Conservation (phyloP, 495 filamentous ascomycete species). For the Aspergillus carlsbadensis region DNA sequence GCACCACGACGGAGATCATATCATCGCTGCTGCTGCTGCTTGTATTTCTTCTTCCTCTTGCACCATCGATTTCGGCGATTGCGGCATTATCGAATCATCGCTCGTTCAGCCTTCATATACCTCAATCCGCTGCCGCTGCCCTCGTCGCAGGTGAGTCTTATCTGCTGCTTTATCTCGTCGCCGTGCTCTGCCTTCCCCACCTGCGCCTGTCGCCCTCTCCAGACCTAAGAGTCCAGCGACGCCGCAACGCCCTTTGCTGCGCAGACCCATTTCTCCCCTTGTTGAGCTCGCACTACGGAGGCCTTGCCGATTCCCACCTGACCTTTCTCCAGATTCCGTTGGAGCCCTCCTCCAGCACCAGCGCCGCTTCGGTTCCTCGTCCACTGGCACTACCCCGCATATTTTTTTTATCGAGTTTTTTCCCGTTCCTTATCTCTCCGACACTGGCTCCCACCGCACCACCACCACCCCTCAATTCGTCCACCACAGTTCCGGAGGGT, state of each 20-base stretch:
- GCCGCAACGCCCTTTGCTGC: background rate
- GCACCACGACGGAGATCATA: conserved; percentile 4
- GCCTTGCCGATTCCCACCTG: conserved; percentile 17
- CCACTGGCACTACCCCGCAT: conserved; percentile 23
- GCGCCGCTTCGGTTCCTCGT: conserved; percentile 10
- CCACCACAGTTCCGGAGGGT: background rate
- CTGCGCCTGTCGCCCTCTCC: background rate
- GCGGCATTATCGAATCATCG: conserved; percentile 24
- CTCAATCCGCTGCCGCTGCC: background rate
- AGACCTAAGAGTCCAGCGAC: too few relatives aligned
- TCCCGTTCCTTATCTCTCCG: conserved; percentile 5
- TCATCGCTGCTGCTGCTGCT: conserved; percentile 2
- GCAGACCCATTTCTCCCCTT: conserved; percentile 9
- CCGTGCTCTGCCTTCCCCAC: conserved; percentile 3
- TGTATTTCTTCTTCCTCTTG: conserved; percentile 16
- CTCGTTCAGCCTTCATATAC: background rate
- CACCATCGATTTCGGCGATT: conserved; percentile 24
- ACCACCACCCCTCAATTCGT: background rate
- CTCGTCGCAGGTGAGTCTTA: background rate
- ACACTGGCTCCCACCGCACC: conserved; percentile 1
- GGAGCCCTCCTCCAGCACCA: conserved; percentile 10
- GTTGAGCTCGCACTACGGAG: background rate
- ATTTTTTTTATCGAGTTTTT: conserved; percentile 12
- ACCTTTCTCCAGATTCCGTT: conserved; percentile 19
- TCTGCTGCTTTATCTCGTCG: background rate